Base-by-base conservation (phyloP, 2,329 filamentous ascomycete species). In the Fusarium vanettenii region DNA sequence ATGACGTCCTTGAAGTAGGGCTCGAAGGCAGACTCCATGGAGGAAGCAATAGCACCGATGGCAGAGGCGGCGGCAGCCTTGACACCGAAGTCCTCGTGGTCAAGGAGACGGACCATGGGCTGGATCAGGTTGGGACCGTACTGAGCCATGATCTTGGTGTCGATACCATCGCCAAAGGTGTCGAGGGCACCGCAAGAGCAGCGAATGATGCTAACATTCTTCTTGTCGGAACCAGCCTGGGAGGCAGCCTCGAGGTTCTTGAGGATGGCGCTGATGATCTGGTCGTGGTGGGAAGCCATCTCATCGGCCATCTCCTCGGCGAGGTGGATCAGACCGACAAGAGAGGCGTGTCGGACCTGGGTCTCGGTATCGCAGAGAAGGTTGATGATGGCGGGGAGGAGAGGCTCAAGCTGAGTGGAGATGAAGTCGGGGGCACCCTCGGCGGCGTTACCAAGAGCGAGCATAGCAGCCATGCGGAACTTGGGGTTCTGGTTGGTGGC, bases 371-470 rank as follows among this genome's bases (percentile, higher is more conserved):
- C 97, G 81, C 95, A 89, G 43, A 99, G 90, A 10, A 98, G 89
- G 79, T 91, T 92, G 67, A 98, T 88, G 69, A 98, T 92, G 77
- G 94, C 89, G 59, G 97, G 97, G 82, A 98, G 91, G 76, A 98
- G 93, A 75, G 93, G 90, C 80, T 93, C 89, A 72, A 98, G 90
- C 85, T 99, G 97, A 22, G 95, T 98, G 74, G 94, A 95, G 80
- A 98, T 95, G 85, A 98, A 99, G 83, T 99, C 97, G 18, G 97
- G 97, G 33, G 97, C 96, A 78, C 97, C 97, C 87, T 98, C 97
- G 63, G 98, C 96, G 78, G 94, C 96, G 87, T 96, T 97, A 69
- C 96, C 96, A 6, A 99, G 90, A 59, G 96, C 93, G 72, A 98
- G 89, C 81, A 98, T 97, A 84, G 94, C 95, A 64, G 96, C 95